Evolutionary conservation across 2,329 filamentous ascomycete genomes (phyloP), one percentile per base, ranked within the genome.

Genomic region (Chalaropsis thielavioides): DNA sequence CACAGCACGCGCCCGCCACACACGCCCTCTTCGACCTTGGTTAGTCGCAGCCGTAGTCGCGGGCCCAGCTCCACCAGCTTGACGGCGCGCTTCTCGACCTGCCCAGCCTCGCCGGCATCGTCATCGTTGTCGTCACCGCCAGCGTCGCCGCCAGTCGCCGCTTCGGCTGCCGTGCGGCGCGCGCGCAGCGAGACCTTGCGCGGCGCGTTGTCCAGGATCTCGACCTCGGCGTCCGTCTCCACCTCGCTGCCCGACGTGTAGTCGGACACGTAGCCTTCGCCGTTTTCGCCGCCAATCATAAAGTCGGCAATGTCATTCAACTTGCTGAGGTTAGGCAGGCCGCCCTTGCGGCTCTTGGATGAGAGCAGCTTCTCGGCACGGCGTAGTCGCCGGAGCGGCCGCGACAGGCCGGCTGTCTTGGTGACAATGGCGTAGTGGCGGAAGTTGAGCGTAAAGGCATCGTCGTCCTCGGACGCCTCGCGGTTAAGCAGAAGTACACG

Each of bases 361-460:
- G 81, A 82, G 64, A 89, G 76, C 43, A 94, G 80, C 73, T 90
- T 89, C 74, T 96, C 90, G 0, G 91, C 91, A 5, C 89, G 87
- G 69, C 96, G 90, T 56, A 99, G 79, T 54, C 92, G 83, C 66
- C 90, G 84, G 46, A 99, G 81, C 4, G 89, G 85, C 73, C 89
- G 92, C 11, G 92, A 92, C 0, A 97, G 80, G 31, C 90, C 92
- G 0, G 90, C 88, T 27, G 87, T 82, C 71, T 90, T 90, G 13
- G 92, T 97, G 5, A 89, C 94, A 72, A 99, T 99, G 35, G 92
- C 91, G 73, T 95, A 99, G 75, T 99, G 94, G 67, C 94, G 82
- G 67, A 97, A 85, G 72, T 90, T 95, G 68, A 99, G 77, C 17
- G 92, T 83, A 72, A 95, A 96, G 2, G 84, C 84, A 40, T 84